A percentile compares a stretch with the other conserved stretches of the same genome.
Conservation (phyloP, 2,329 filamentous ascomycete genomes). For the Tolypocladium amazonense region DNA sequence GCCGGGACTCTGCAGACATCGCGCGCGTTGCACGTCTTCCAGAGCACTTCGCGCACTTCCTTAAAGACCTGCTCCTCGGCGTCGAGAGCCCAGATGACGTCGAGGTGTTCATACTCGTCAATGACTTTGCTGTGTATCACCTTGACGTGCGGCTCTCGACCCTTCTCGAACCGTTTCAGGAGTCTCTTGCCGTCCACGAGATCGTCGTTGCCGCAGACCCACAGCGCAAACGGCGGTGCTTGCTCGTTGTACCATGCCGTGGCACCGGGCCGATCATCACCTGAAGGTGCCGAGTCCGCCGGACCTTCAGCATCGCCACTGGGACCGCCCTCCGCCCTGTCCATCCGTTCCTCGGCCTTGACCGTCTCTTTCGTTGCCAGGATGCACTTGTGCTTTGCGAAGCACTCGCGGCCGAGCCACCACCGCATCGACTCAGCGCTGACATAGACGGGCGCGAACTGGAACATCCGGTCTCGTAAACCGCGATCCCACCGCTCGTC, state of each 20-base stretch:
- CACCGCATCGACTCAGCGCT: conserved; percentile 85
- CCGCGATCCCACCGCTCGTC: conserved; percentile 77
- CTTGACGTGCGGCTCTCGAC: conserved; percentile 69
- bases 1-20: conserved; percentile 51
- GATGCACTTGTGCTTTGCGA: conserved; percentile 71
- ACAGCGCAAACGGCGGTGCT: conserved; percentile 75
- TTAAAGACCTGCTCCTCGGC: conserved; percentile 70
- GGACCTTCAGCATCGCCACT: neutral
- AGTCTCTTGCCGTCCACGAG: conserved; percentile 74
- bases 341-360: conserved; percentile 48
- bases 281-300: neutral
- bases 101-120: conserved; percentile 83
- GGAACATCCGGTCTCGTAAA: conserved; percentile 73
- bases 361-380: conserved; percentile 65
- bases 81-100: conserved; percentile 93
- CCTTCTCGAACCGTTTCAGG: conserved; percentile 61
- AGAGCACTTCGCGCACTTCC: conserved; percentile 72
- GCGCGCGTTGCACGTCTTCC: conserved; percentile 58
- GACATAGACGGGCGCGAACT: conserved; percentile 86
- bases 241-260: conserved; percentile 74
- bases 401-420: conserved; percentile 88
- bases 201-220: conserved; percentile 74
- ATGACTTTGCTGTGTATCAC: conserved; percentile 77
- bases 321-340: conserved; percentile 27
- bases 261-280: conserved; percentile 20